A percentile compares a stretch with the other conserved stretches of the same genome.
These are phyloP conservation scores for Cutaneotrichosporon spelunceum DNA, from an alignment of 1,284 basidiomycete species.

Conservation along the genomic window DNA sequence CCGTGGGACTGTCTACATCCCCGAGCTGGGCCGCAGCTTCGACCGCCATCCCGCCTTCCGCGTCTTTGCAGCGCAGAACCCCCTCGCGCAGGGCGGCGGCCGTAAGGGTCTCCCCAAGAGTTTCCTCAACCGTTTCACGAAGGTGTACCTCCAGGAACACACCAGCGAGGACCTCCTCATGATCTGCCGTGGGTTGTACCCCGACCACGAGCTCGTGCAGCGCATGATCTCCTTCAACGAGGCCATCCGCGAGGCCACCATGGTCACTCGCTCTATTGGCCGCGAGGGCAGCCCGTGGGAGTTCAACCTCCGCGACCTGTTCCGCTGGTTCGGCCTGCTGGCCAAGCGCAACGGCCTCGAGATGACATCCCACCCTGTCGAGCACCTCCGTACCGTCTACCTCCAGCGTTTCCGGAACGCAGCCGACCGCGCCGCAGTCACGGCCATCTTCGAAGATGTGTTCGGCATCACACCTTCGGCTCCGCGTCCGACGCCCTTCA, in stretches of 20 bases:
- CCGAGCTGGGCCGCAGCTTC: slow-evolving; percentile 90
- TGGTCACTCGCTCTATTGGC: slow-evolving; percentile 67
- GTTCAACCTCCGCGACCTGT: slow-evolving; percentile 94
- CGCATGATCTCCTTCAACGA: slow-evolving; percentile 84
- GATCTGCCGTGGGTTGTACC: slow-evolving; percentile 75
- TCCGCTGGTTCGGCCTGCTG: slow-evolving; percentile 70
- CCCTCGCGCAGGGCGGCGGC: slow-evolving; percentile 91
- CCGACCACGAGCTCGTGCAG: slow-evolving; percentile 61
- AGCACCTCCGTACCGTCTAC: slow-evolving; percentile 71
- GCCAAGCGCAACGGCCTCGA: slow-evolving; percentile 59
- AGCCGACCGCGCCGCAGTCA: slow-evolving; percentile 64
- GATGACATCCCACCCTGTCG: slow-evolving; percentile 59
- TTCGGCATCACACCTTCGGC: slow-evolving; percentile 56
- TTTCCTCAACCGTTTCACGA: slow-evolving; percentile 96
- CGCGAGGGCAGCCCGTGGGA: slow-evolving; percentile 93
- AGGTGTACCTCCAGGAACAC: slow-evolving; percentile 90
- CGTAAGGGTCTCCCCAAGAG: slow-evolving; percentile 97
- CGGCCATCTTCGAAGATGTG: slow-evolving; percentile 61
- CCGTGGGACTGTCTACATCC: slow-evolving; percentile 90
- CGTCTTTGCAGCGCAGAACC: slow-evolving; percentile 98
- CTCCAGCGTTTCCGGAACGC: slow-evolving; percentile 77
- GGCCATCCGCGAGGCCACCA: slow-evolving; percentile 67
- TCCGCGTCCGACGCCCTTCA: slow-evolving; percentile 56
- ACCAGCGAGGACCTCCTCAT: slow-evolving; percentile 71
- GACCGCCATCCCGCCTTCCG: slow-evolving; percentile 84